These are phyloP conservation scores for Rosa persica DNA, from an alignment of 306 rosid genomes.

Conservation along the genomic window DNA sequence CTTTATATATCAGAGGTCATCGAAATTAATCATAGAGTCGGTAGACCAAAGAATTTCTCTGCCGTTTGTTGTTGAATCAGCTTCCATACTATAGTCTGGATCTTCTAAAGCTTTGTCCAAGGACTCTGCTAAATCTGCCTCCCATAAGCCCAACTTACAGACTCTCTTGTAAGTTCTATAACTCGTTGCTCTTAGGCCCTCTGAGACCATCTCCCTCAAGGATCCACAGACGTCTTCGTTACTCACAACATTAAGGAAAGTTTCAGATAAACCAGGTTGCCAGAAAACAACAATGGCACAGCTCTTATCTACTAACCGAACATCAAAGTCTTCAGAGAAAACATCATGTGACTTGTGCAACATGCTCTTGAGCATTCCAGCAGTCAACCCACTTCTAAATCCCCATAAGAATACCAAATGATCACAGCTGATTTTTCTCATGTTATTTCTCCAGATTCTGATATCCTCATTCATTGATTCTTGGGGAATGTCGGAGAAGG, in stretches of 20 bases:
- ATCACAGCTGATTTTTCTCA: slow-evolving; percentile 50
- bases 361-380: slow-evolving; percentile 52
- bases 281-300: slow-evolving; percentile 80
- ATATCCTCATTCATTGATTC: slow-evolving; percentile 39
- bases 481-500: slow-evolving; percentile 23
- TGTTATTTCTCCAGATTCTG: slow-evolving; percentile 48
- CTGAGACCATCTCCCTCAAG: slow-evolving; percentile 55
- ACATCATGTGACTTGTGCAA: slow-evolving; percentile 50
- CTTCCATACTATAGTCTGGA: slow-evolving; percentile 23
- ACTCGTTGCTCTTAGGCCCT: slow-evolving; percentile 58
- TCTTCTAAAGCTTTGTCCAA: slow-evolving; percentile 49
- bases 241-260: slow-evolving; percentile 43
- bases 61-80: slow-evolving; percentile 26
- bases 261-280: slow-evolving; percentile 51
- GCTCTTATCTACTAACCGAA: slow-evolving; percentile 63
- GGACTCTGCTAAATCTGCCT: slow-evolving; percentile 59
- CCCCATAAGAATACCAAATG: slow-evolving; percentile 84
- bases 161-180: slow-evolving; percentile 56
- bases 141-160: slow-evolving; percentile 67
- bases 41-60: slow-evolving; percentile 47
- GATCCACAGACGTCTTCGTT: slow-evolving; percentile 42
- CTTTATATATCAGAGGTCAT: slow-evolving; percentile 46
- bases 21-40: slow-evolving; percentile 50
- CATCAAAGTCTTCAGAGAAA: slow-evolving; percentile 68
- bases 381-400: slow-evolving; percentile 55